phyloP scores from a whole-genome alignment of 2,329 filamentous ascomycete genomes.

The Sporothrix brunneoviolacea region DNA sequence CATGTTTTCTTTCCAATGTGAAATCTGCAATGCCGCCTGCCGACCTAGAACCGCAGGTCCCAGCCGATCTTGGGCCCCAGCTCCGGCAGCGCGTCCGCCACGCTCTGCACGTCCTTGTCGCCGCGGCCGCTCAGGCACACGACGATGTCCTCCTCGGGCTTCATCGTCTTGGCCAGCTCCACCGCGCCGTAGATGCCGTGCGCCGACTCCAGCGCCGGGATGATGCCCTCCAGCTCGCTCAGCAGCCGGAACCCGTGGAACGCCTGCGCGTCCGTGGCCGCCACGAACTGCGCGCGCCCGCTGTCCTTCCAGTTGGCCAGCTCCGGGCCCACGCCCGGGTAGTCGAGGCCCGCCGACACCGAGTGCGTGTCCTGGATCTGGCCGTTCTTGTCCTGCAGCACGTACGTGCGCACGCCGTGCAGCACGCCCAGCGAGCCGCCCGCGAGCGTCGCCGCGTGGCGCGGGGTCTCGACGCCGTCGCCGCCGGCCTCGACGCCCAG shows the following conservation, averaged over 20 bases:
- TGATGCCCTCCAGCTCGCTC: constrained; percentile 88
- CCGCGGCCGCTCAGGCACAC: constrained; percentile 90
- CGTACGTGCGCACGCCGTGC: constrained; percentile 92
- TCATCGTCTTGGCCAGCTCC: constrained; percentile 87
- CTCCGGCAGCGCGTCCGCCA: constrained; percentile 86
- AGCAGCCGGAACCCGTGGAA: constrained; percentile 81
- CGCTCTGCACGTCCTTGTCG: constrained; percentile 98
- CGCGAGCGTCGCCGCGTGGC: constrained; percentile 82
- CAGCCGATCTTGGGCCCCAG: constrained; percentile 82
- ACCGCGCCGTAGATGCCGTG: constrained; percentile 88
- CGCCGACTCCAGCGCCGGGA: constrained; percentile 87
- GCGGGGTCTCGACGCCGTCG: constrained; percentile 77
- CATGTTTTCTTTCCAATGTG: too few species aligned
- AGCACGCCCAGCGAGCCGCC: constrained; percentile 87
- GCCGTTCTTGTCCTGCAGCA: constrained; percentile 85
- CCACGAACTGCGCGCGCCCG: constrained; percentile 77
- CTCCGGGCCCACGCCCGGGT: constrained; percentile 93
- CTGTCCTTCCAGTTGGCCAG: constrained; percentile 89
- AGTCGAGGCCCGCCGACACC: constrained; percentile 91
- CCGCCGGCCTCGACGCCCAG: constrained; percentile 93
- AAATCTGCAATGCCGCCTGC: too few species aligned
- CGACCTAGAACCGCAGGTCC: constrained; percentile 53
- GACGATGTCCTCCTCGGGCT: constrained; percentile 80
- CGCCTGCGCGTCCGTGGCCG: constrained; percentile 85
- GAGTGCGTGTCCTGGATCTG: constrained; percentile 96